Percentiles rank a stretch among this genome's conserved stretches.
These are phyloP conservation scores for Globisporangium cylindrosporum DNA, from an alignment of 352 stramenopile genomes.

Conservation along the genomic window DNA sequence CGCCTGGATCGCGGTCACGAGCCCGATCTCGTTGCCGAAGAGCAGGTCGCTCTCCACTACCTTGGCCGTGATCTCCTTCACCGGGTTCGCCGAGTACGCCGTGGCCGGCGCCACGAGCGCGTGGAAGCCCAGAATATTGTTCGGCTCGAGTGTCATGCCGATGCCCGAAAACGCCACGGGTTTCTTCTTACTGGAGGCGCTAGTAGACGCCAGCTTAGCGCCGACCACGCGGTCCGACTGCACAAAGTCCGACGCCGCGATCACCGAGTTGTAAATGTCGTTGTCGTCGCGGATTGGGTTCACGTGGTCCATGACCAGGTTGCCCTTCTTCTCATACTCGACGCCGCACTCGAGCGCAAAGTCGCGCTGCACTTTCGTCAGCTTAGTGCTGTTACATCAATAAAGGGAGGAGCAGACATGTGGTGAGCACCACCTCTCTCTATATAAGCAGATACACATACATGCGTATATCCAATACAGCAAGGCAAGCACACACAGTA, in stretches of 20 bases:
- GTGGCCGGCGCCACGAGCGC: conserved; percentile 73
- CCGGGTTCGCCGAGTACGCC: conserved; percentile 79
- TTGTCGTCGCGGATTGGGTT: conserved; percentile 44
- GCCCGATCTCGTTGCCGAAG: conserved; percentile 72
- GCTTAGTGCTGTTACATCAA: conserved; percentile 34
- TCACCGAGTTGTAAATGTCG: conserved; percentile 79
- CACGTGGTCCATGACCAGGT: conserved; percentile 87
- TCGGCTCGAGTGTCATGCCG: conserved; percentile 78
- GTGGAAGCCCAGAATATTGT: conserved; percentile 82
- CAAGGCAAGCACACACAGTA: conserved; percentile 11
- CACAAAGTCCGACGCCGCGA: conserved; percentile 70
- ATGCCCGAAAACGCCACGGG: conserved; percentile 75
- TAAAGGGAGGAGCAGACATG: neutral
- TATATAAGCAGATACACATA: neutral
- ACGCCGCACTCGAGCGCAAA: conserved; percentile 87
- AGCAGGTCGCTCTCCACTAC: conserved; percentile 59
- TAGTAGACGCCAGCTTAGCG: conserved; percentile 29
- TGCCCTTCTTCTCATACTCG: conserved; percentile 87
- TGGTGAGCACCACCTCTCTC: neutral
- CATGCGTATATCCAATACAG: neutral
- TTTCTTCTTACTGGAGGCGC: conserved; percentile 51
- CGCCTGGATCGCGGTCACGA: conserved; percentile 84
- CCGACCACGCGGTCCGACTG: conserved; percentile 64
- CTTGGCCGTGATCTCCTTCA: conserved; percentile 68
- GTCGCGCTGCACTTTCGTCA: conserved; percentile 81